Base-by-base conservation (phyloP, 345 rosid species). In the Hibiscus trionum region DNA sequence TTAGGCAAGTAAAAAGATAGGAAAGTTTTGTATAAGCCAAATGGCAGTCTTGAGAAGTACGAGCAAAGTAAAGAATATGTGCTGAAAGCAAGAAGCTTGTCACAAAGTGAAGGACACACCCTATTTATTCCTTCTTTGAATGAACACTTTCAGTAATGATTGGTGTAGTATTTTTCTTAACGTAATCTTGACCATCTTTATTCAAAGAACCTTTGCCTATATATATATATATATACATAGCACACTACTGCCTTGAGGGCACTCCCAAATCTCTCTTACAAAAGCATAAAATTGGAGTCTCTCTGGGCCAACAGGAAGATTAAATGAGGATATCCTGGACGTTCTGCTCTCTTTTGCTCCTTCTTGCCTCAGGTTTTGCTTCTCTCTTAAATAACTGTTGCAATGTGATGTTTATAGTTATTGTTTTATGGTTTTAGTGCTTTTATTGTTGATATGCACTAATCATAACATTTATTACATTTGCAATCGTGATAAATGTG, bases 61-160 rank as follows among this genome's bases (percentile, higher is more conserved):
- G 55, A 42, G 5, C 57, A 69, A 82, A 78, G 86, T 21, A 76
- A 84, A 79, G 88, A 75, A 81, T 78, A 81, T 57, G 72, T 75
- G 69, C 80, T 63, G 1, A 58, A 73, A 74, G 68, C 44, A 64
- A 71, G 76, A 80, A 79, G 86, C 78, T 74, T 65, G 67, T 67
- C 33, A 63, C 76, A 26, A 81, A 76, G 82, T 66, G 77, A 61
- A 77, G 49, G 49, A 61, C 53, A 37, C 56, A 58, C 53, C 79
- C 77, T 69, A 64, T 37, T 76, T 80, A 75, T 81, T 77, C 81
- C 59, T 53, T 60, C 35, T 80, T 58, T 73, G 19, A 33, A 58
- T 29, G 3, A 64, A 47, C 75, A 46, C 69, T 70, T 73, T 62
- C 71, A 44, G 37, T 33, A 52, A 75, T 75, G 60, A 68, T 75